These are phyloP conservation scores for Eucalyptus pauciflora DNA, from an alignment of 345 rosid species.

Conservation along the genomic window DNA sequence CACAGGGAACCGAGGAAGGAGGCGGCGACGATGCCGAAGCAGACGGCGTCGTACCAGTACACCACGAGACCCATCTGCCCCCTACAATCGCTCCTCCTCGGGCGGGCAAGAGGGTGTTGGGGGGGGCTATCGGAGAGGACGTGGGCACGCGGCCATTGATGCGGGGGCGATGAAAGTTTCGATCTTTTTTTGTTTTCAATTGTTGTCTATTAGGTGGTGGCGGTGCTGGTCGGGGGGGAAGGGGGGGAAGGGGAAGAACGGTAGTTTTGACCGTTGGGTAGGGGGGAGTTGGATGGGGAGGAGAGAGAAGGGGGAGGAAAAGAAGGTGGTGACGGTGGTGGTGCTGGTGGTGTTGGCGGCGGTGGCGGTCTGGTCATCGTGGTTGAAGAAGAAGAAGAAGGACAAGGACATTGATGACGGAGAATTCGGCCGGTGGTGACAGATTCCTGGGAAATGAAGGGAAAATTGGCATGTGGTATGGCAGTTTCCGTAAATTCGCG, in stretches of 20 bases:
- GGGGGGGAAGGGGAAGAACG: background rate
- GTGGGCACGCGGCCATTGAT: background rate
- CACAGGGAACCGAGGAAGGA: background rate
- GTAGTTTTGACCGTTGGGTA: slow-evolving; percentile 32
- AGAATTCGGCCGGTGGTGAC: background rate
- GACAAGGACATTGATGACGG: background rate
- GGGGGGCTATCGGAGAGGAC: background rate
- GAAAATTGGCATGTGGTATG: background rate
- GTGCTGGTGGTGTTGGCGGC: background rate
- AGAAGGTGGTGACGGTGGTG: background rate
- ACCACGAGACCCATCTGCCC: background rate
- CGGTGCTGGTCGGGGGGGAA: background rate
- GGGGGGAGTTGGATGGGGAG: background rate
- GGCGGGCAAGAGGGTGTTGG: background rate
- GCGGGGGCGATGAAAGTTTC: background rate
- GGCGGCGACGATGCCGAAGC: background rate
- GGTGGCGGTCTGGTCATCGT: background rate
- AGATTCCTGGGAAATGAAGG: background rate
- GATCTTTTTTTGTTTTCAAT: background rate
- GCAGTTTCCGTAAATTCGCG: background rate
- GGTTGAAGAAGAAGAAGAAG: background rate
- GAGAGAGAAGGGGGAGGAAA: background rate
- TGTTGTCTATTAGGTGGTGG: background rate
- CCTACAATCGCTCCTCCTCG: background rate
- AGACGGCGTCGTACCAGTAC: background rate